Percentiles rank a stretch among this genome's conserved stretches.
These are phyloP conservation scores for Phytophthora pseudosyringae DNA, from an alignment of 352 stramenopile species.

Conservation along the genomic window DNA sequence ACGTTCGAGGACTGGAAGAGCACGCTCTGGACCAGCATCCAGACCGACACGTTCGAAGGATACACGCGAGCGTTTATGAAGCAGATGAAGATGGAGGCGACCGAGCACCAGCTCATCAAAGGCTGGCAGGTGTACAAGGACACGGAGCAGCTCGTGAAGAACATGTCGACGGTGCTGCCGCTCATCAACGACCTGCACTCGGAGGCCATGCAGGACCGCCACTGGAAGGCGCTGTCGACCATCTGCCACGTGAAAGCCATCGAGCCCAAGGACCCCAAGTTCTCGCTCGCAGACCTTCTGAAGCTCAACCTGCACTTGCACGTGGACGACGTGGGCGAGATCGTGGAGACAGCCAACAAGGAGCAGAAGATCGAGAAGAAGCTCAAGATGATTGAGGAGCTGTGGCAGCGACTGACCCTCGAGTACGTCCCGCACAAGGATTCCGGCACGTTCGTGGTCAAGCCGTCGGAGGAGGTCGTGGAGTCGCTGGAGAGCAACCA, in stretches of 20 bases:
- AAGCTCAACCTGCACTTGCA: conserved; percentile 86
- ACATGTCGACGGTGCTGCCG: conserved; percentile 84
- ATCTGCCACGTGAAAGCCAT: conserved; percentile 91
- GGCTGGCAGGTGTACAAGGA: conserved; percentile 90
- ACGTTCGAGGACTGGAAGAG: conserved; percentile 90
- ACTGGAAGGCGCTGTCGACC: conserved; percentile 91
- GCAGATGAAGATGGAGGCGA: conserved; percentile 84
- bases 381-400: conserved; percentile 87
- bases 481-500: conserved; percentile 90
- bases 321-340: conserved; percentile 87
- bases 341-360: conserved; percentile 90
- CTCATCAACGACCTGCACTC: conserved; percentile 96
- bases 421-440: conserved; percentile 91
- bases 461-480: conserved; percentile 86
- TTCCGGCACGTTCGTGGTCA: conserved; percentile 86
- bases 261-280: conserved; percentile 83
- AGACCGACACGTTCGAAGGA: conserved; percentile 82
- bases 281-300: conserved; percentile 83
- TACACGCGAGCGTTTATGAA: conserved; percentile 87
- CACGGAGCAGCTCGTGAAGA: conserved; percentile 87
- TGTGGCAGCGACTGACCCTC: conserved; percentile 83
- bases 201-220: conserved; percentile 93
- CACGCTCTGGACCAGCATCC: conserved; percentile 81
- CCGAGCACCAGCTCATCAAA: conserved; percentile 87
- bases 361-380: conserved; percentile 93